These are phyloP conservation scores for Phlebiopsis gigantea DNA, from an alignment of 768 basidiomycete genomes.

Conservation along the genomic window DNA sequence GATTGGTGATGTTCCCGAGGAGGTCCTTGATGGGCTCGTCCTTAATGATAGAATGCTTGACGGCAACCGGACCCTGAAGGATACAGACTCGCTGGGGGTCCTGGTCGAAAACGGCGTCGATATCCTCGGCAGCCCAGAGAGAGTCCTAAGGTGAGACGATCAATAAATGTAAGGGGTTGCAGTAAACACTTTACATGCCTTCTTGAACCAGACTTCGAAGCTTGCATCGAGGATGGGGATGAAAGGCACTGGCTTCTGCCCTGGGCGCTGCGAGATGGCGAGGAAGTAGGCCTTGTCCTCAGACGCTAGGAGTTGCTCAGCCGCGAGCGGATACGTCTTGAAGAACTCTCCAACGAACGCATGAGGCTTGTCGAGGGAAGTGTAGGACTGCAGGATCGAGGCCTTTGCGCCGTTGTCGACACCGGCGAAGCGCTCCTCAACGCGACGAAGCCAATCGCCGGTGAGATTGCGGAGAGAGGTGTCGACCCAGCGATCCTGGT, in stretches of 20 bases:
- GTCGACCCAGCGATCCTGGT: conserved; percentile 93
- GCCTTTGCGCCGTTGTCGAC: conserved; percentile 78
- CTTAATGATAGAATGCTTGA: conserved; percentile 78
- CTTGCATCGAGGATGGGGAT: conserved; percentile 90
- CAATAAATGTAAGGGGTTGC: conserved; percentile 1
- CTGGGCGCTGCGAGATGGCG: conserved; percentile 90
- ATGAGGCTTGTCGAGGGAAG: conserved; percentile 74
- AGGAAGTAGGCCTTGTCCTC: conserved; percentile 97
- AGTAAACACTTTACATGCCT: conserved; percentile 45
- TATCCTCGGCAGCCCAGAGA: conserved; percentile 96
- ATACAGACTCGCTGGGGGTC: conserved; percentile 98
- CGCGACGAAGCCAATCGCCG: conserved; percentile 94
- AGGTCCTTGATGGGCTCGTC: conserved; percentile 94
- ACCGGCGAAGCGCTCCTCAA: conserved; percentile 93
- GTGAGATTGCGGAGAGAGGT: conserved; percentile 85
- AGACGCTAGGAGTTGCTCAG: conserved; percentile 80
- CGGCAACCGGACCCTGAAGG: conserved; percentile 94
- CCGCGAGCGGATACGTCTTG: conserved; percentile 74
- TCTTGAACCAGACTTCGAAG: conserved; percentile 99
- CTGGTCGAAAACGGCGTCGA: conserved; percentile 98
- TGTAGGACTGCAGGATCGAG: conserved; percentile 81
- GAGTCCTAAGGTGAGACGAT: conserved; percentile 61
- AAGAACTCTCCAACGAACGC: conserved; percentile 81
- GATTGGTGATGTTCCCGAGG: conserved; percentile 79
- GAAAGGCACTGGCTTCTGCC: conserved; percentile 98